phyloP scores from a whole-genome alignment of 2,329 filamentous ascomycete genomes.

The Hypomyces rosellus region DNA sequence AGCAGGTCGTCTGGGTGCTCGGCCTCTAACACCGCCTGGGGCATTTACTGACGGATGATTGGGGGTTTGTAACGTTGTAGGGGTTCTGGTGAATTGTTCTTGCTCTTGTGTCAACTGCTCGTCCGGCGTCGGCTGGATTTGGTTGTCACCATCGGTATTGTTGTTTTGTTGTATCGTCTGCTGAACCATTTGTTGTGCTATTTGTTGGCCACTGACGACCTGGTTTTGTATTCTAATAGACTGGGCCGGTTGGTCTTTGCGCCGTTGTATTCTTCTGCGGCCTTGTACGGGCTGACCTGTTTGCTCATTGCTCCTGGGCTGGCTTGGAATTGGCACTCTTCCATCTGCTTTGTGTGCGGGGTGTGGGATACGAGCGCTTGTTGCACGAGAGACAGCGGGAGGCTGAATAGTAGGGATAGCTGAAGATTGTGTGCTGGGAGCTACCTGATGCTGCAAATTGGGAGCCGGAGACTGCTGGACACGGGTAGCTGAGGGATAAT shows the following conservation, averaged over 20 bases:
- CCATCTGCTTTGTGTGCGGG: neutral
- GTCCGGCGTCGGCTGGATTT: neutral
- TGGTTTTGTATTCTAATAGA: neutral
- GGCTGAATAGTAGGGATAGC: neutral
- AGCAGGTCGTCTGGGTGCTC: no score
- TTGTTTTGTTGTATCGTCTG: neutral
- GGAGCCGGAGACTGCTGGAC: no score
- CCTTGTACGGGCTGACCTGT: neutral
- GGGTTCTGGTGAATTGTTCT: neutral
- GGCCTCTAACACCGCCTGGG: no score
- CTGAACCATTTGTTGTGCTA: neutral
- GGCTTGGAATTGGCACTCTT: neutral
- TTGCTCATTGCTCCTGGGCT: neutral
- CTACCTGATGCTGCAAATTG: neutral
- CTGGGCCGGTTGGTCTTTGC: no score
- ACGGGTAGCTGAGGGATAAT: neutral
- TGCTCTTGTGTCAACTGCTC: neutral
- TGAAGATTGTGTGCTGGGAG: neutral
- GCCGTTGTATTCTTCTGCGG: no score
- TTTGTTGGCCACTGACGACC: neutral
- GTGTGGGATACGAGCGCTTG: neutral
- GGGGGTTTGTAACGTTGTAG: neutral
- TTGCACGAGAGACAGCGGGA: neutral
- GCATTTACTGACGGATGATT: no score
- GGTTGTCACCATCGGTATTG: neutral